A percentile compares a stretch with the other conserved stretches of the same genome.
Conservation (phyloP, 805 yeast genomes). For the Nakazawaea siamensis region DNA sequence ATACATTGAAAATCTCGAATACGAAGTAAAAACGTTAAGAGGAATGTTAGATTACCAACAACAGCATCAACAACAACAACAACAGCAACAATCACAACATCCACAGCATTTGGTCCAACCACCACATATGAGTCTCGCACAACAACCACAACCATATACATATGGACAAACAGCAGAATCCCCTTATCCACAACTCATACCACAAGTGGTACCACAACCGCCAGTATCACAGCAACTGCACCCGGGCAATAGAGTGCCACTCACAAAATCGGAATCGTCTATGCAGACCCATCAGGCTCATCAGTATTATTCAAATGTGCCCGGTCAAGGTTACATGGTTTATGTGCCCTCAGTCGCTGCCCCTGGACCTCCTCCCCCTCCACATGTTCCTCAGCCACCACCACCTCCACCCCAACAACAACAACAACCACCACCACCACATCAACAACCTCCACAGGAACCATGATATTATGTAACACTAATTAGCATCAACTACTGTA, state of each 20-base stretch:
- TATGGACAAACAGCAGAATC: slow-evolving; percentile 1
- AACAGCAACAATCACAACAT: slow-evolving; percentile 3
- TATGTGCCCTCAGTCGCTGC: not conserved
- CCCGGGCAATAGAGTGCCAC: not conserved
- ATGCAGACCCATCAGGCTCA: not conserved
- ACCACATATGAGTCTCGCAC: not conserved
- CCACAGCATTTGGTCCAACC: slow-evolving; percentile 1
- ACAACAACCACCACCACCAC: slow-evolving; percentile 7
- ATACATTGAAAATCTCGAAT: slow-evolving; percentile 30
- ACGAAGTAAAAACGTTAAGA: slow-evolving; percentile 17
- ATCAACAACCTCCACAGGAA: slow-evolving; percentile 2
- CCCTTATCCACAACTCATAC: slow-evolving; percentile 2
- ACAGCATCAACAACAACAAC: slow-evolving; percentile 9
- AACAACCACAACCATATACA: not conserved
- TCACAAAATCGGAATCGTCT: too few species aligned
- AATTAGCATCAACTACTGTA: too few species aligned
- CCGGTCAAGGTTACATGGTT: not conserved
- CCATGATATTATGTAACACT: too few species aligned
- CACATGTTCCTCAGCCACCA: slow-evolving; percentile 3
- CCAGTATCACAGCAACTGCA: slow-evolving; percentile 5
- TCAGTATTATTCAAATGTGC: not conserved
- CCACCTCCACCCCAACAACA: slow-evolving; percentile 7
- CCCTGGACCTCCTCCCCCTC: slow-evolving; percentile 3
- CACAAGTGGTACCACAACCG: slow-evolving; percentile 6
- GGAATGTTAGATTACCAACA: slow-evolving; percentile 12